phyloP scores from a whole-genome alignment of 305 asterid genomes.

The Andrographis paniculata region DNA sequence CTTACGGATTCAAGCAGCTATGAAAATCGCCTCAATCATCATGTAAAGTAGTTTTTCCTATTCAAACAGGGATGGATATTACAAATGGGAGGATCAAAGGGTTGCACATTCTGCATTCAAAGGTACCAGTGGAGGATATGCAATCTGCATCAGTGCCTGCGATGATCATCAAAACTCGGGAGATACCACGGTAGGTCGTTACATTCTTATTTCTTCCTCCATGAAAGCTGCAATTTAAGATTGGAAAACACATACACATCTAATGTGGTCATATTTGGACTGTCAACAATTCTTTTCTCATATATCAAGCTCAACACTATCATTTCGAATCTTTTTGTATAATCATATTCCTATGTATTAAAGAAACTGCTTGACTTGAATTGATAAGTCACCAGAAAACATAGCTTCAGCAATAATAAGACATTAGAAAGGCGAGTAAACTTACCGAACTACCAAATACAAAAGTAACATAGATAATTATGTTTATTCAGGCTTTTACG shows the following conservation, averaged over 20 bases:
- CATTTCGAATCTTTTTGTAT: no score
- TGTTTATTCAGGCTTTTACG: conserved; percentile 53
- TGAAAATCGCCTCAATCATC: neutral
- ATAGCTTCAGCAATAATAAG: no score
- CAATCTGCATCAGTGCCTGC: conserved; percentile 78
- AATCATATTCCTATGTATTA: no score
- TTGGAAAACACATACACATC: neutral
- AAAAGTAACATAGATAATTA: no score
- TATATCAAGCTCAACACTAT: no score
- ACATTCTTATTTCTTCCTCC: neutral
- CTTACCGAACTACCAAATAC: no score
- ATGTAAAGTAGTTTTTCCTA: conserved; percentile 10
- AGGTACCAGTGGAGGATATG: conserved; percentile 83
- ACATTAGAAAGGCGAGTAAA: no score
- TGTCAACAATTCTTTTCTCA: no score
- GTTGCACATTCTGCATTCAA: conserved; percentile 22
- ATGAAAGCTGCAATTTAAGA: neutral
- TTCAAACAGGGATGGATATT: conserved; percentile 50
- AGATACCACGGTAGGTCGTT: conserved; percentile 54
- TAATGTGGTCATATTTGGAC: no score
- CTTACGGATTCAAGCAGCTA: neutral
- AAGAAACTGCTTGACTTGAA: no score
- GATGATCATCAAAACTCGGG: conserved; percentile 82
- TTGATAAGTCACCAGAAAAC: no score
- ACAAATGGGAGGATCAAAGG: conserved; percentile 69